phyloP scores from a whole-genome alignment of 164 flowering plant species.

The Stephania cephalantha region DNA sequence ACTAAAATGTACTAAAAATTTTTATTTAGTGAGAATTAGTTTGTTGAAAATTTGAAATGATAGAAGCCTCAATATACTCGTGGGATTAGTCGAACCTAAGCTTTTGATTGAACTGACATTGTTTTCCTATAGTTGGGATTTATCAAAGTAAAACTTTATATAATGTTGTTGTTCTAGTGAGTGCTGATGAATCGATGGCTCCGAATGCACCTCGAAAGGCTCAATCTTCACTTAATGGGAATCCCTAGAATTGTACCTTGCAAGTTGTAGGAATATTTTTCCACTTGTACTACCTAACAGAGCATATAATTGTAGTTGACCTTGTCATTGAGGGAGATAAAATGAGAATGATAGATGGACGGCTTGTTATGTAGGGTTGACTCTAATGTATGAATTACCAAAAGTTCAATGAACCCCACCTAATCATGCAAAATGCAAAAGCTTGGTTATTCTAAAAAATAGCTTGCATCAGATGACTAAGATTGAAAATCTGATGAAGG shows the following conservation, averaged over 20 bases:
- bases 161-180: no score
- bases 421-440: not conserved
- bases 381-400: not conserved
- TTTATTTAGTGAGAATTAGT: no score
- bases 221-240: not conserved
- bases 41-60: no score
- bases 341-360: not conserved
- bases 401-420: not conserved
- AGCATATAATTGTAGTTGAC: not conserved
- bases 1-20: no score
- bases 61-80: no score
- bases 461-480: not conserved
- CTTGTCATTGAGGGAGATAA: not conserved
- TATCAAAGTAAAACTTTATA: no score
- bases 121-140: no score
- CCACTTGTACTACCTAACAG: no score
- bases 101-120: no score
- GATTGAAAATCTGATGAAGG: not conserved
- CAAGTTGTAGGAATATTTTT: not conserved
- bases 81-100: no score
- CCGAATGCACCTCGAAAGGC: not conserved
- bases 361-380: not conserved
- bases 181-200: no score
- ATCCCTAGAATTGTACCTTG: not conserved
- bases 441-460: not conserved